phyloP scores from a whole-genome alignment of 768 basidiomycete species.

The Clavaria fumosa region DNA sequence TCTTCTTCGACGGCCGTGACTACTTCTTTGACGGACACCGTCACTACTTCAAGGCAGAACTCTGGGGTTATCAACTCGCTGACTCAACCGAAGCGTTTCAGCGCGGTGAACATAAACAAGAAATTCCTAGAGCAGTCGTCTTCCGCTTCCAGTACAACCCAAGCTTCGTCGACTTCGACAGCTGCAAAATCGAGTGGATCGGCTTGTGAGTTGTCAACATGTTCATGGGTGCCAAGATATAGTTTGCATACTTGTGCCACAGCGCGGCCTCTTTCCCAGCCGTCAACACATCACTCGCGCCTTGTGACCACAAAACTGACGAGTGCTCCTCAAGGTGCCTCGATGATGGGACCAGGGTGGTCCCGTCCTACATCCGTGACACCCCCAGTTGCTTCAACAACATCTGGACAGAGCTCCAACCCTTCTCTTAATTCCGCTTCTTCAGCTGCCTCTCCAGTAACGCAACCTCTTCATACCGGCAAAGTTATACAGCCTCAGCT shows the following conservation, averaged over 20 bases:
- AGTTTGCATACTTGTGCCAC: slow-evolving; percentile 7
- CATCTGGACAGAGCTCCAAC: slow-evolving; percentile 30
- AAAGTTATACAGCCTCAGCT: slow-evolving; percentile 61
- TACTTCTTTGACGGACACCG: too few relatives aligned
- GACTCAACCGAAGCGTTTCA: slow-evolving; percentile 74
- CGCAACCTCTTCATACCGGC: slow-evolving; percentile 39
- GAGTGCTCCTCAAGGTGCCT: slow-evolving; percentile 39
- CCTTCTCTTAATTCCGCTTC: slow-evolving; percentile 22
- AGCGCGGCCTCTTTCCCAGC: slow-evolving; percentile 46
- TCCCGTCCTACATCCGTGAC: slow-evolving; percentile 64
- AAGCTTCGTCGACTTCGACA: slow-evolving; percentile 27
- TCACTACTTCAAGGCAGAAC: too few relatives aligned
- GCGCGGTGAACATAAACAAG: slow-evolving; percentile 86
- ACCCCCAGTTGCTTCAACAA: slow-evolving; percentile 32
- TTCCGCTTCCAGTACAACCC: slow-evolving; percentile 32
- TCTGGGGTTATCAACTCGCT: too few relatives aligned
- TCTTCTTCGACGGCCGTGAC: too few relatives aligned
- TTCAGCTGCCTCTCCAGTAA: slow-evolving; percentile 21
- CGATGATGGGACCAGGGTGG: slow-evolving; percentile 54
- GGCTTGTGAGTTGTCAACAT: slow-evolving; percentile 29
- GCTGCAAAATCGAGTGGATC: slow-evolving; percentile 36
- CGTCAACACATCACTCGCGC: slow-evolving; percentile 50
- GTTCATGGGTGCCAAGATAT: too few relatives aligned
- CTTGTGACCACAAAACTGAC: slow-evolving; percentile 83
- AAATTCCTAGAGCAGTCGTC: slow-evolving; percentile 89